Evolutionary conservation across 441 rosid genomes (phyloP).

Genomic region (Pelargonium cotyledonis): DNA sequence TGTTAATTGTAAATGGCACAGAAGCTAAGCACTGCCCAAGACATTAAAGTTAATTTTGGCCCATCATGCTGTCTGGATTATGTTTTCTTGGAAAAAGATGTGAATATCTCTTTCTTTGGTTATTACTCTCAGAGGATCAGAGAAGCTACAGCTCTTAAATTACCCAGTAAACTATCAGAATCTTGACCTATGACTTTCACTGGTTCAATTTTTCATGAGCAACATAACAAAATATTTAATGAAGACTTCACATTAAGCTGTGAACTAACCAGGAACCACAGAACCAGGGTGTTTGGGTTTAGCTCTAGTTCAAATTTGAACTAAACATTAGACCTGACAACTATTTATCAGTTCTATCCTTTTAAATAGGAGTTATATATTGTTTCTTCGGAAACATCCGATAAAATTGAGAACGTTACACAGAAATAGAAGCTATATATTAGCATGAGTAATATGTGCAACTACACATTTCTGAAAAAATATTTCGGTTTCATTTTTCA

Average conservation of each 20-base stretch:
- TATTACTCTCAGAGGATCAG: background rate
- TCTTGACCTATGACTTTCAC: background rate
- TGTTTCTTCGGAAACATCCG: no score
- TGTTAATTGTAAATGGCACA: background rate
- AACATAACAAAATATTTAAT: no score
- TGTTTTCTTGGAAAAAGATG: no score
- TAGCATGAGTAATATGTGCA: no score
- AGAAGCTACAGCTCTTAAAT: background rate
- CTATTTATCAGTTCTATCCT: no score
- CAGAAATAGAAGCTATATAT: no score
- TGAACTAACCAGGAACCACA: background rate
- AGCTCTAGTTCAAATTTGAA: background rate
- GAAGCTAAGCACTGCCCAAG: conserved; percentile 1
- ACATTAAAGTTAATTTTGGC: conserved; percentile 6
- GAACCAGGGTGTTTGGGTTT: background rate
- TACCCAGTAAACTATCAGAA: background rate
- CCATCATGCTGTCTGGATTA: conserved; percentile 1
- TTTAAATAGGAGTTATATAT: no score
- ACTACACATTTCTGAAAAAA: no score
- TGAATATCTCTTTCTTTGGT: background rate
- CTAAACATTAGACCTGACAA: background rate
- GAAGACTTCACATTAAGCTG: background rate
- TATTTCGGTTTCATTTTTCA: no score
- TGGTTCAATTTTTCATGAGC: background rate
- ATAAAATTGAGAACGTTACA: no score